Base-by-base conservation (phyloP, 2,329 filamentous ascomycete genomes). In the Nothopassalora personata region DNA sequence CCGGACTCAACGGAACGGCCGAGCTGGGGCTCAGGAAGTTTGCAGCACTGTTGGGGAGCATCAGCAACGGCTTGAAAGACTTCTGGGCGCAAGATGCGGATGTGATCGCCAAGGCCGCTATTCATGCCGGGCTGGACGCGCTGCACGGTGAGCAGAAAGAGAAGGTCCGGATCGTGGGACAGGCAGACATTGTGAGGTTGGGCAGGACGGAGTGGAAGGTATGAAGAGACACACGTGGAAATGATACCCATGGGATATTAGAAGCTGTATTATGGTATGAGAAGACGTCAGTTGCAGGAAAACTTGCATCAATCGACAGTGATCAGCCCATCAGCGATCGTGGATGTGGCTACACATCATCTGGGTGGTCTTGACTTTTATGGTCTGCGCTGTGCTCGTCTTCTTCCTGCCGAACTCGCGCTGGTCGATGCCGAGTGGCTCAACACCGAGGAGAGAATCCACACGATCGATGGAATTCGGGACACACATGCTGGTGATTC, bases 51-150 rank as follows among this genome's bases (percentile, higher is more conserved):
- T 59, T 88, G 55, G 85, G 85, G 3, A 75, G 73, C 60, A 33
- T 91, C 2, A 78, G 79, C 15, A 74, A 73, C 23, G 27, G 33
- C 51, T 66, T 86, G 62, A 85, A 85, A 75, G 85, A 96, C 69
- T 75, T 72, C 6, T 81, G 89, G 73, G 89, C 85, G 1, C 89
- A 94, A 76, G 89, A 94, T 54, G 85, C 83, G 5, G 82, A 86
- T 57, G 83, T 88, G 34, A 90, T 96, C 74, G 88, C 79, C 2
- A 80, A 80, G 63, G 87, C 88, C 11, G 86, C 86, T 3, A 82
- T 89, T 2, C 76, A 76, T 53, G 88, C 86, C 1, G 81, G 79
- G 8, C 69, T 82, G 64, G 68, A 75, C 65, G 78, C 76, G 62
- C 31, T 74, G 64, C 72, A 87, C 54, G 85, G 83, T 0, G 78